Percentiles rank a stretch among this genome's conserved stretches.
These are phyloP conservation scores for Rhodotorula kratochvilovae DNA, from an alignment of 768 basidiomycete species.

Conservation along the genomic window DNA sequence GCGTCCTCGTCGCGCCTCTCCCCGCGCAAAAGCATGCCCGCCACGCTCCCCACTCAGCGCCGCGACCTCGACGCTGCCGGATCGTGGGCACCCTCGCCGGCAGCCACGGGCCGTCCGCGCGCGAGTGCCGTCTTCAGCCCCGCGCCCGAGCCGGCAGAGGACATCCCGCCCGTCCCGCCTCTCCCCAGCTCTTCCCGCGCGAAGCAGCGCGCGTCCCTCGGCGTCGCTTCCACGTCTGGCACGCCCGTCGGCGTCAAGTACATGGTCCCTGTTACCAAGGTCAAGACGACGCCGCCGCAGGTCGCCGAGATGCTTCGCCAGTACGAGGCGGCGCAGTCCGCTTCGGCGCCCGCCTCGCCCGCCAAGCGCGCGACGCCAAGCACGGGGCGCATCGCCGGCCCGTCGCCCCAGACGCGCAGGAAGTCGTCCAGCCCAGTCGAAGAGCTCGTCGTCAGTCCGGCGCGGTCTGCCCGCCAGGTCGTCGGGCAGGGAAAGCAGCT, in stretches of 20 bases:
- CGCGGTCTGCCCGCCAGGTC: neutral
- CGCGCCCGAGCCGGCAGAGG: neutral
- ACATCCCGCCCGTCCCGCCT: neutral
- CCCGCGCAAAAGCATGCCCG: constrained; percentile 14
- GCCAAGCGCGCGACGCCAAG: neutral
- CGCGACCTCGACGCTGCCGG: neutral
- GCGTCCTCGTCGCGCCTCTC: neutral
- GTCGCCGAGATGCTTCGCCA: neutral
- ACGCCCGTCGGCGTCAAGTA: constrained; percentile 17
- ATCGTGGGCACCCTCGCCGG: neutral
- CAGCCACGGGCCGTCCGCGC: neutral
- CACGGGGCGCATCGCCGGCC: neutral
- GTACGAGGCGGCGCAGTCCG: neutral
- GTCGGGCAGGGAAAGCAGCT: neutral
- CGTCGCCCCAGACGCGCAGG: neutral
- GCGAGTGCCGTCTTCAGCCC: neutral
- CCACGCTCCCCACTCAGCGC: neutral
- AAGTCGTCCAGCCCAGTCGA: constrained; percentile 1
- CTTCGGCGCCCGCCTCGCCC: neutral
- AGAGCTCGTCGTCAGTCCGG: no score
- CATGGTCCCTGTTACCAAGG: constrained; percentile 19
- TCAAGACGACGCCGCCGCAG: constrained; percentile 16
- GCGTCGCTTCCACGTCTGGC: neutral
- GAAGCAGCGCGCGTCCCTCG: neutral
- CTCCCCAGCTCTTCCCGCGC: neutral